These are phyloP conservation scores for Crucihimalaya himalaica DNA, from an alignment of 345 rosid genomes.

Conservation along the genomic window DNA sequence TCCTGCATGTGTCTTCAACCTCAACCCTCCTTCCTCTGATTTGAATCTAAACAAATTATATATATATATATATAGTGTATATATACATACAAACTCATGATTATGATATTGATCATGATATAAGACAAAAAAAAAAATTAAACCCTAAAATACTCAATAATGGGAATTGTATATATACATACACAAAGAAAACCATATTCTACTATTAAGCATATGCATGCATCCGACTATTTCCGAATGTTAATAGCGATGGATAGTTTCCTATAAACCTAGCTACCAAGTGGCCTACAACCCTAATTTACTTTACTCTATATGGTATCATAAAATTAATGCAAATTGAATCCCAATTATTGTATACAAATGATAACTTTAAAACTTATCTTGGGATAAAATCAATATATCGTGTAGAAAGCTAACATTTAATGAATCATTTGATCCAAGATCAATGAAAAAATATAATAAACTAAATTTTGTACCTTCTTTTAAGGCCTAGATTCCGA, in stretches of 20 bases:
- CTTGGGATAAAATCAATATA: not conserved
- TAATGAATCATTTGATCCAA: conserved; percentile 1
- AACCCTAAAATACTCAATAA: not conserved
- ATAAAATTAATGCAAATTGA: conserved; percentile 11
- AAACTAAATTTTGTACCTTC: conserved; percentile 52
- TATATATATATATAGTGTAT: not conserved
- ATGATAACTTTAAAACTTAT: not conserved
- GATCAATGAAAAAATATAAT: not conserved
- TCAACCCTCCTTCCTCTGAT: conserved; percentile 29
- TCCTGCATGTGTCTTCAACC: conserved; percentile 39
- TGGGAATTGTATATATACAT: not conserved
- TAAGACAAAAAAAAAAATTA: not conserved
- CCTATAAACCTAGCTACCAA: conserved; percentile 25
- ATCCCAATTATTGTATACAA: not conserved
- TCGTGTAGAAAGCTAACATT: not conserved
- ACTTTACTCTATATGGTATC: conserved; percentile 5
- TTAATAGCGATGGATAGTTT: conserved; percentile 6
- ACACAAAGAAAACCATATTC: conserved; percentile 8
- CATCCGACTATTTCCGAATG: not conserved
- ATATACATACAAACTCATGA: not conserved
- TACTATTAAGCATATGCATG: conserved; percentile 25
- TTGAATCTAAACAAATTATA: conserved; percentile 14
- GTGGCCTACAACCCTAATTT: conserved; percentile 32
- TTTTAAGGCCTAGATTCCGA: conserved; percentile 79
- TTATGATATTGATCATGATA: conserved; percentile 16